Conservation (phyloP, 75 land plant species). For the Ceratopteris richardii region DNA sequence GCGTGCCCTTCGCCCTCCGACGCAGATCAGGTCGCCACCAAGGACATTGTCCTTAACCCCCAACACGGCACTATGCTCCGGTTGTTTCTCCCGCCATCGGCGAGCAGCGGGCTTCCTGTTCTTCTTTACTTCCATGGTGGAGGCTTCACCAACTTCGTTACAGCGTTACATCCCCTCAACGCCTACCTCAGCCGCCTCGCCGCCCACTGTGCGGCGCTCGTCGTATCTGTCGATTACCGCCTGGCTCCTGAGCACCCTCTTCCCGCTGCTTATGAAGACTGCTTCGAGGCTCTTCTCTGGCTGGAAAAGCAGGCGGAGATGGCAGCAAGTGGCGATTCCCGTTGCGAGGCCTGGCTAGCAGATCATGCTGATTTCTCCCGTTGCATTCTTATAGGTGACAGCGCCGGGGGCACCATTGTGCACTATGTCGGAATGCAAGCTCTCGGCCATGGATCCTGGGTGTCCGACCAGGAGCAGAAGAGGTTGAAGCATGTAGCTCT, state of each 20-base stretch:
- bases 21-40: constrained; percentile 39
- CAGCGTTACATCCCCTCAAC: background rate
- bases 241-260: constrained; percentile 31
- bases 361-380: constrained; percentile 1
- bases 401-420: constrained; percentile 22
- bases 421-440: constrained; percentile 4
- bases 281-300: constrained; percentile 23
- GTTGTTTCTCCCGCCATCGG: constrained; percentile 23
- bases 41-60: constrained; percentile 46
- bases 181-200: constrained; percentile 15
- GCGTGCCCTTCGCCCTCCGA: constrained; percentile 12
- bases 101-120: constrained; percentile 9
- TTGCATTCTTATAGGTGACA: constrained; percentile 14
- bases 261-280: constrained; percentile 26
- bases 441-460: background rate
- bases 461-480: too few relatives aligned
- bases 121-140: constrained; percentile 41
- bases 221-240: constrained; percentile 33
- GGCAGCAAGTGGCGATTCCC: background rate
- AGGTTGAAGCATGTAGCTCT: background rate
- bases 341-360: constrained; percentile 14
- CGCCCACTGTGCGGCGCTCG: background rate
- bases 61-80: constrained; percentile 26
- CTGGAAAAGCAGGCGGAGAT: constrained; percentile 1
- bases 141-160: constrained; percentile 12